These are phyloP conservation scores for Rhodosporidiobolus odoratus DNA, from an alignment of 768 basidiomycete genomes.

Conservation along the genomic window DNA sequence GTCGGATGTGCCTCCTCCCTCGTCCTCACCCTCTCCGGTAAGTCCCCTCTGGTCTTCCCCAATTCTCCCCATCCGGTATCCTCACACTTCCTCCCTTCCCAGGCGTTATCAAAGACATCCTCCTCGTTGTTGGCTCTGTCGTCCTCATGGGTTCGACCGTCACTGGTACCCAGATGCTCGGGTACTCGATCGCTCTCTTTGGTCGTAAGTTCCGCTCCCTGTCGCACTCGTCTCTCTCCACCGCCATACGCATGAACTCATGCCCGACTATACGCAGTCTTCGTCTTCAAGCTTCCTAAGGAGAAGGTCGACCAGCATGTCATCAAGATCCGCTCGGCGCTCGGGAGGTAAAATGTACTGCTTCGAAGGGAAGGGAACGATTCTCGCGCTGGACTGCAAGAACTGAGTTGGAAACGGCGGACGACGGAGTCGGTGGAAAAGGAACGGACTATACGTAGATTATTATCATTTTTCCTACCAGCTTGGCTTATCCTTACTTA, in stretches of 20 bases:
- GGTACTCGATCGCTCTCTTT: constrained; percentile 79
- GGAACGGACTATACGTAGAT: too few species aligned
- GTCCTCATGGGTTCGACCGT: constrained; percentile 73
- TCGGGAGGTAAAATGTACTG: constrained; percentile 25
- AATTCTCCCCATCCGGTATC: too few species aligned
- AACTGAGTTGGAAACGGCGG: too few species aligned
- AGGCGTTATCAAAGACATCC: constrained; percentile 64
- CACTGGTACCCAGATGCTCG: constrained; percentile 67
- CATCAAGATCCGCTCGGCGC: constrained; percentile 15
- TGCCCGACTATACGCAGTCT: constrained; percentile 1
- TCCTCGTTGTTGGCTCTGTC: constrained; percentile 86
- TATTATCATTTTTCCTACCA: too few species aligned
- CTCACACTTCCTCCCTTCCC: too few species aligned
- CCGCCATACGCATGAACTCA: background rate
- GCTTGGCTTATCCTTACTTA: too few species aligned
- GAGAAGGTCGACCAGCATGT: constrained; percentile 38
- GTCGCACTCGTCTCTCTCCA: background rate
- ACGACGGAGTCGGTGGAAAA: too few species aligned
- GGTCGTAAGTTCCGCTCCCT: constrained; percentile 49
- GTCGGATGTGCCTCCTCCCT: constrained; percentile 55
- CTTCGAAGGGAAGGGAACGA: too few species aligned
- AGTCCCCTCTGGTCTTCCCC: too few species aligned
- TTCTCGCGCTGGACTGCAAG: too few species aligned
- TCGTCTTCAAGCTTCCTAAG: constrained; percentile 42
- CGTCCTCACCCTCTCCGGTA: constrained; percentile 76